Evolutionary conservation across 257 asterid species (phyloP).

Genomic region (Scutellaria baicalensis): DNA sequence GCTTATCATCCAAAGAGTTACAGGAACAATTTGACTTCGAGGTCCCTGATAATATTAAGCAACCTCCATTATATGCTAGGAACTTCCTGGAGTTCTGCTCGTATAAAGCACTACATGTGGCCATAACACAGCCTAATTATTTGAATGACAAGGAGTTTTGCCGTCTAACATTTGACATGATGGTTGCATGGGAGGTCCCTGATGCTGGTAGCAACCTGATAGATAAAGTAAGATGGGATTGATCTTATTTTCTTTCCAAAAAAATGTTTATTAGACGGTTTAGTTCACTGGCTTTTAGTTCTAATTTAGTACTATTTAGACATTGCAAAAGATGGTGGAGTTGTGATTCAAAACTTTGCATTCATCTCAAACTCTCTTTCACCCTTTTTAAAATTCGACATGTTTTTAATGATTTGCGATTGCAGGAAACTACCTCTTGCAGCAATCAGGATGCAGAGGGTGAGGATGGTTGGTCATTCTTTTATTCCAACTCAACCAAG

Average conservation of each 20-base stretch:
- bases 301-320: not conserved
- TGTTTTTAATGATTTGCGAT: slow-evolving; percentile 1
- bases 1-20: slow-evolving; percentile 42
- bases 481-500: slow-evolving; percentile 68
- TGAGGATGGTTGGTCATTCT: slow-evolving; percentile 74
- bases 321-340: slow-evolving; percentile 4
- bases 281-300: not conserved
- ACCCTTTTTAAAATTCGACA: not conserved
- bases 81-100: slow-evolving; percentile 76
- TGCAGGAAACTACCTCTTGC: slow-evolving; percentile 43
- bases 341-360: not conserved
- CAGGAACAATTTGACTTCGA: slow-evolving; percentile 52
- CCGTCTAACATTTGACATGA: slow-evolving; percentile 76
- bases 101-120: slow-evolving; percentile 50
- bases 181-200: slow-evolving; percentile 94
- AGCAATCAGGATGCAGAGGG: slow-evolving; percentile 56
- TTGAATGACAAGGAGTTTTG: slow-evolving; percentile 63
- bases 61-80: slow-evolving; percentile 56
- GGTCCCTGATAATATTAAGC: slow-evolving; percentile 43
- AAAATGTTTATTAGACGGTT: not conserved
- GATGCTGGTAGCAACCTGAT: slow-evolving; percentile 35
- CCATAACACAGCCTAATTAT: slow-evolving; percentile 47
- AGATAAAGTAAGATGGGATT: slow-evolving; percentile 36
- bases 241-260: not conserved
- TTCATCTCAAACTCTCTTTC: not conserved